Base-by-base conservation (phyloP, 2,329 filamentous ascomycete species). In the Nannizziopsis arthrosporioides region DNA sequence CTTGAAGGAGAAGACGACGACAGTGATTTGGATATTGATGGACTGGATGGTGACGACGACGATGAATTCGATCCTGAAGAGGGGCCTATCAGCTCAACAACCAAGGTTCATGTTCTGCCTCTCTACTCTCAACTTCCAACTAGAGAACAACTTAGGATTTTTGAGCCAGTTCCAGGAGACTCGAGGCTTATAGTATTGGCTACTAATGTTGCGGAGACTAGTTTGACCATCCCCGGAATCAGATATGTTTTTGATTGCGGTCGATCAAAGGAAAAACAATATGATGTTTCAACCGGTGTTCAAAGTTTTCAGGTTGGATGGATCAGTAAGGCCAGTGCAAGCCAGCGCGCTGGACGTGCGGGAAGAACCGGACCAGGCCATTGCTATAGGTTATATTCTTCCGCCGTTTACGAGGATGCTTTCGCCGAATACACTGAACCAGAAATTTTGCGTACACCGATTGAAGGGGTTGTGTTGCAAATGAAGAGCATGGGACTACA, bases 261-360 rank as follows among this genome's bases (percentile, higher is more conserved):
- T 31, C 77, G 93, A 43, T 84, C 85, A 32, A 98, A 98, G 65
- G 89, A 95, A 64, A 83, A 90, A 53, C 84, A 82, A 50, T 96
- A 92, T 59, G 85, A 96, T 61, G 75, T 79, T n/a, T 70, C 78
- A 9, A 95, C 85, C 7, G 90, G 90, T 2, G 90, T 98, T 0
- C 92, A 98, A 63, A 94, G 84, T 60, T 98, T 94, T 62, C 85
- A 94, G 58, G 79, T 98, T 46, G 84, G 84, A 36, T 98, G 90
- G 87, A 93, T 96, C 62, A 95, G 89, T 70, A 96, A 98, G 69
- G 92, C 92, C 22, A 94, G 87, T 63, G 90, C 92, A 6, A 85
- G 82, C 55, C 92, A 98, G 66, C 78, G 92, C 63, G 81, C 87
- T 51, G 92, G 92, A 68, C 86, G 92, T 75, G 92, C 92, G 49